Evolutionary conservation across 331 rosid genomes (phyloP), one percentile per base, ranked within the genome.

Genomic region (Malus hybrid): DNA sequence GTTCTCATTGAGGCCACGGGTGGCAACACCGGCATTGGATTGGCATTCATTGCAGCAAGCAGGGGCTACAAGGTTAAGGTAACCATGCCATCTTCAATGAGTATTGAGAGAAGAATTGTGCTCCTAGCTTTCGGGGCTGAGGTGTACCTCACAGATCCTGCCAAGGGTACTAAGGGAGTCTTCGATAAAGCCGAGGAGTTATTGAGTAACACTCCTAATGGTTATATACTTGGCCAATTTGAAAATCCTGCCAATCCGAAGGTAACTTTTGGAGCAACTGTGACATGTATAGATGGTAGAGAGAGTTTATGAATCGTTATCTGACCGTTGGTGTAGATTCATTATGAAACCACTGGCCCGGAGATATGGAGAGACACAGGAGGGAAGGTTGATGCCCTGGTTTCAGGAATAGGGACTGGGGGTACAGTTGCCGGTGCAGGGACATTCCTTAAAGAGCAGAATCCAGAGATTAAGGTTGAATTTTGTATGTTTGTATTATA

Each of bases 331-430:
- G 30, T 76, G 44, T 81, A 94, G 97, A 84, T 85, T 82, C 97
- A 94, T 84, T 94, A 94, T 57, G 98, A 91, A 69, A 87, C 97
- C 72, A 94, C 97, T 24, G 97, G 98, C 72, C 93, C 93, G 6
- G 97, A 94, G 89, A 91, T 94, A 78, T 90, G 98, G 98, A 88
- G 82, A 86, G 97, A 88, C 80, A 81, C 95, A 0, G 88, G 82
- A 72, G 95, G 81, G 77, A 88, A 84, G 86, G 77, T 91, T 72
- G 98, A 88, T 71, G 88, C 82, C 58, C 77, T 94, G 70, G 96
- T 94, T 69, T 79, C 96, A 4, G 98, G 95, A 73, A 82, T 94
- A 70, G 96, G 98, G 77, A 91, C 98, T 3, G 96, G 96, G 68
- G 98, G 97, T 18, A 88, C 97, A 10, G 34, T 91, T 73, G 75